Evolutionary conservation across 1,139 yeast species (phyloP), one percentile per base, ranked within the genome.

Genomic region (Geotrichum bryndzae): DNA sequence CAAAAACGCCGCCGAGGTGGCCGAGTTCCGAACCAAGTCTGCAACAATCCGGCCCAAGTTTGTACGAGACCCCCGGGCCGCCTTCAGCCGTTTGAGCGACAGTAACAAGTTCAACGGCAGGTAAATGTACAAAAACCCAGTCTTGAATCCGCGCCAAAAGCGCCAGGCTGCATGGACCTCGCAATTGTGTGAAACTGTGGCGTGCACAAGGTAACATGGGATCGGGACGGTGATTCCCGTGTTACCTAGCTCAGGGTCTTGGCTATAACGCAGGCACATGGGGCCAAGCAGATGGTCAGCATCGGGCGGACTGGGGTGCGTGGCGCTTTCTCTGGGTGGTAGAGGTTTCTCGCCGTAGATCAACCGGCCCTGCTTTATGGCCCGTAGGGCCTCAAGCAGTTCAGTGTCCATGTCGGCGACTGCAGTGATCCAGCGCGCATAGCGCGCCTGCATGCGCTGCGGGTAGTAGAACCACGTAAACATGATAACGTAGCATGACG

Each of bases 391-490:
- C 31, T 67, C 64, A 2, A 76, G 69, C 13, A 79, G 64, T 51
- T 73, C 79, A 15, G 68, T 69, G 64, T 79, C 81, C 73, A 78
- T 73, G 51, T 72, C 69, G 5, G 81, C 79, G 23, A 80, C 79
- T 60, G 72, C 70, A 11, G 80, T 74, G 65, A 79, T 77, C 82
- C 82, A 79, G 51, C 69, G 67, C 33, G 72, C 70, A 65, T 79
- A 79, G n/a, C 75, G 71, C 4, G 73, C 72, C 6, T 79, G 76
- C 45, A 79, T 67, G 51, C 70, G 69, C 15, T 72, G 71, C 0
- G 81, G 81, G 57, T 70, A 64, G 64, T 68, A 77, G 62, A 77
- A 76, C 81, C 81, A 79, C 35, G 74, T 62, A 64, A 71, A 75
- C 80, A 79, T 78, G 56, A 79, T 76, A 31, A 76, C 68, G 53